phyloP scores from a whole-genome alignment of 176 grass and related monocot species.

The Otatea glauca region DNA sequence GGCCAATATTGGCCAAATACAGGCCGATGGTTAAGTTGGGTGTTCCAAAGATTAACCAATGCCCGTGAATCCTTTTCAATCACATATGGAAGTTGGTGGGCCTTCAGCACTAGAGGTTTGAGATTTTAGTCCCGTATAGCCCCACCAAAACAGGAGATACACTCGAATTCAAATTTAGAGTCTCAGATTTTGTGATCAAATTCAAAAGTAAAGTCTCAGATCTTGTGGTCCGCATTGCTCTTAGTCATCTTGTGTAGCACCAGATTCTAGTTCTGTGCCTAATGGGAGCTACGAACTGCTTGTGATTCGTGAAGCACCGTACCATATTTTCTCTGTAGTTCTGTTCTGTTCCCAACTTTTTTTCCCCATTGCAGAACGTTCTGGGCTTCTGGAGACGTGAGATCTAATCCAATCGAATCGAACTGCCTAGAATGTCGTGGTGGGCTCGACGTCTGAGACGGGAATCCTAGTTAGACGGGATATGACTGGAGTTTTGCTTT shows the following conservation, averaged over 20 bases:
- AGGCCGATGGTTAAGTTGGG: too few species aligned
- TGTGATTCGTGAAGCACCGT: too few species aligned
- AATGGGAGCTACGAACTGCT: too few species aligned
- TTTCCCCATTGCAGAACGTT: too few species aligned
- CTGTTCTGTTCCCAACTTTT: neutral
- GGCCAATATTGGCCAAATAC: too few species aligned
- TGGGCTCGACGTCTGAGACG: neutral
- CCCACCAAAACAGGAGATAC: neutral
- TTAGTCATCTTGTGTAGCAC: too few species aligned
- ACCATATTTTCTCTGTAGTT: neutral
- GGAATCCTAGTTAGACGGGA: neutral
- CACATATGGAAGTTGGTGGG: neutral
- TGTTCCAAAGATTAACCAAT: too few species aligned
- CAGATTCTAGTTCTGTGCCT: too few species aligned
- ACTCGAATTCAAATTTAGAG: neutral
- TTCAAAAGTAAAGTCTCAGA: neutral
- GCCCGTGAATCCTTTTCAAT: too few species aligned
- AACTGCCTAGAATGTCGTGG: constrained; percentile 20
- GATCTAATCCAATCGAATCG: neutral
- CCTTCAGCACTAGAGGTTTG: neutral
- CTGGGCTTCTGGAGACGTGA: too few species aligned
- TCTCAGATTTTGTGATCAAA: neutral
- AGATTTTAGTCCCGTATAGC: neutral
- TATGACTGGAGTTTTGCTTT: neutral
- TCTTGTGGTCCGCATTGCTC: too few species aligned